Evolutionary conservation across 257 asterid genomes (phyloP), one percentile per base, ranked within the genome.

Genomic region (Voacanga thouarsii): DNA sequence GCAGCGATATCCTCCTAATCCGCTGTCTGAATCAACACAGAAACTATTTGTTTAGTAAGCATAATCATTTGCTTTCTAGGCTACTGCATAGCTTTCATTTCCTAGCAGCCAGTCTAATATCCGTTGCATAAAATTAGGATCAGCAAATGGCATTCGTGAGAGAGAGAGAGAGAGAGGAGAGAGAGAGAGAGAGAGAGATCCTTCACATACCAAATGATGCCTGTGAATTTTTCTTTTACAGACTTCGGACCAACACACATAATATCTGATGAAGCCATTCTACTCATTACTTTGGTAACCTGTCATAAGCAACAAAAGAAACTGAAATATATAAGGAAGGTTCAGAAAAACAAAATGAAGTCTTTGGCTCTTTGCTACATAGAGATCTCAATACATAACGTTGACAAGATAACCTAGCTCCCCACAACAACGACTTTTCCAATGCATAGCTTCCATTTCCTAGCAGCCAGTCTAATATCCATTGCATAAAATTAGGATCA

Each of bases 201-300:
- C 18, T 53, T 44, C 7, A 30, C 82, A 24, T 81, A 95, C 97
- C 99, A 89, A 72, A 95, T 95, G 73, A 77, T 91, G 87, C 97
- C 98, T 0, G 98, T 84, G 80, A 95, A 95, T 72, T 90, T 90
- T 77, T 93, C 97, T 79, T 87, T 82, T n/a, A 91, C 93, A 45
- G 97, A 91, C 83, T 92, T 90, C 84, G 95, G 86, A 72, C 96
- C 97, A 14, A 95, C 94, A 56, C 99, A 92, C 83, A 91, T 83
- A 75, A 95, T 92, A 86, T 92, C 96, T 19, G 89, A 91, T 1
- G 98, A 87, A 80, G 97, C 97, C 88, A 90, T 88, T 85, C 88
- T 90, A 44, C 98, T 87, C 99, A 95, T 95, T 83, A 92, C 99
- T 77, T 90, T 95, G 16, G 97, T 95, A 65, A 95, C 89, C 99